Base-by-base conservation (phyloP, 805 yeast species). In the Myxozyma neglecta region DNA sequence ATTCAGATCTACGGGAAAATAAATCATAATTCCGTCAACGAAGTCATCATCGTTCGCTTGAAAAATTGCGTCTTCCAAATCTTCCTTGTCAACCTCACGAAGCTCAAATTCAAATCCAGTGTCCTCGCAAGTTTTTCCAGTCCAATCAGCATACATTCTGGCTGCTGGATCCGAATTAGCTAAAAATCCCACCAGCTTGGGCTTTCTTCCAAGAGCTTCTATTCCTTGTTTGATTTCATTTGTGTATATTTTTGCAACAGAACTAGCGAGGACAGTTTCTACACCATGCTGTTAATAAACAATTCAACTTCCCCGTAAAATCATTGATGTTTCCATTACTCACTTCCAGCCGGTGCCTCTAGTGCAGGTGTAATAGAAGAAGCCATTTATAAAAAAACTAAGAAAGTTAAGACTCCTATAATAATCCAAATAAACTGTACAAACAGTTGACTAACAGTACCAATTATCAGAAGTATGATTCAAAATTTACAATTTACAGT, bases 1-100 rank as follows among this genome's bases (percentile, higher is more conserved):
- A n/a, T n/a, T n/a, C n/a, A n/a, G n/a, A n/a, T n/a, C n/a, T n/a
- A 94, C 98, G 0, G 99, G 99, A 82, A 93, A 94, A 74, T 94
- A 94, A 14, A 94, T 93, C 89, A 94, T 91, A 68, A 94, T 94
- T 29, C 98, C 99, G 72, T 91, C 86, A 44, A 93, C 89, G 0
- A 73, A 68, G 58, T 81, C 83, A 71, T 92, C 93, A 35, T 79
- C 78, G 73, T 94, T 94, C 61, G 98, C 97, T 46, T 82, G 84
- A 51, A 91, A 82, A 63, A 94, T 84, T 37, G 84, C 86, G 68
- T 86, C 91, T 74, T 94, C 99, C 63, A 94, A 80, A 39, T 86
- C 87, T 68, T 94, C 97, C 72, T 89, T 90, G 68, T 82, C 83
- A 18, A 88, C 85, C 69, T 84, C 82, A 36, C 88, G 76, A 66